phyloP scores from a whole-genome alignment of 2,329 filamentous ascomycete species.

The Aspergillus sclerotialis region DNA sequence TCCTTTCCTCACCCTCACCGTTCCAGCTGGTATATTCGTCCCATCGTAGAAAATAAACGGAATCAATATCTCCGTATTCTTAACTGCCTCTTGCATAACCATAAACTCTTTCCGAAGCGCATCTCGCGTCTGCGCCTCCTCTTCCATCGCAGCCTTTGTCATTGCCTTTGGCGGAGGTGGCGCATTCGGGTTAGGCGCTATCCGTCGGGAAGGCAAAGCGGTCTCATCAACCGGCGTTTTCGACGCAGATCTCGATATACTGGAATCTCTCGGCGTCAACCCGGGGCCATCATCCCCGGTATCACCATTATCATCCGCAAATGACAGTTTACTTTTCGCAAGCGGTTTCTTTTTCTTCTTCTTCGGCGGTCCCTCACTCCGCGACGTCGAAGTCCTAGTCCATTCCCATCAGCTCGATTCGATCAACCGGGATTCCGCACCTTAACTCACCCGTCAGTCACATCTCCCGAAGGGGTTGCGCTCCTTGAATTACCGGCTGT shows the following conservation, averaged over 20 bases:
- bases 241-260: constrained; percentile 31
- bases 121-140: constrained; percentile 72
- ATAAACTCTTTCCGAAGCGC: constrained; percentile 72
- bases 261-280: constrained; percentile 28
- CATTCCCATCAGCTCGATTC: constrained; percentile 46
- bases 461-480: constrained; percentile 43
- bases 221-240: constrained; percentile 30
- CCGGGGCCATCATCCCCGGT: constrained; percentile 36
- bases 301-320: constrained; percentile 56
- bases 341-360: constrained; percentile 55
- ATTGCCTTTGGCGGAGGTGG: constrained; percentile 61
- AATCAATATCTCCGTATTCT: constrained; percentile 79
- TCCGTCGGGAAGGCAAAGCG: constrained; percentile 21
- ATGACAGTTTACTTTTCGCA: constrained; percentile 56
- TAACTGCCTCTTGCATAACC: constrained; percentile 74
- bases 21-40: constrained; percentile 77
- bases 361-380: constrained; percentile 37
- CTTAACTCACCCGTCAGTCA: constrained; percentile 52
- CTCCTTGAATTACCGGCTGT: constrained; percentile 41
- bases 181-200: constrained; percentile 39
- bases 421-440: constrained; percentile 4
- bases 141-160: constrained; percentile 68
- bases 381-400: constrained; percentile 49
- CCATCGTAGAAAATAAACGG: constrained; percentile 98
- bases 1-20: constrained; percentile 83